Percentiles rank a stretch among this genome's conserved stretches.
These are phyloP conservation scores for Eutypa lata DNA, from an alignment of 2,329 filamentous ascomycete species.

Conservation along the genomic window DNA sequence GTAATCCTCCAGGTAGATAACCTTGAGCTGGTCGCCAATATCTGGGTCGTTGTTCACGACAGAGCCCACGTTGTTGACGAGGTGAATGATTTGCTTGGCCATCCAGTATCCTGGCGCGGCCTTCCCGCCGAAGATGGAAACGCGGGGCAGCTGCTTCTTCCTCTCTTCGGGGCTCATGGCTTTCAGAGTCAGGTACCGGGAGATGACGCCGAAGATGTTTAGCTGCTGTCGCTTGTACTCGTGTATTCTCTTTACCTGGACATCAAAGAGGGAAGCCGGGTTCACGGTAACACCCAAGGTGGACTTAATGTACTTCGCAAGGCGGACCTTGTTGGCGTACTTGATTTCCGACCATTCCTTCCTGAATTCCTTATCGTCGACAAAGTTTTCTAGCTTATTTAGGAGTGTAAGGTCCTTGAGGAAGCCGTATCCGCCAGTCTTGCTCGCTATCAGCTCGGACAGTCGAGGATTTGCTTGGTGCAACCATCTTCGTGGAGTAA, in stretches of 20 bases:
- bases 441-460: conserved; percentile 87
- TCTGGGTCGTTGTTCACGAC: conserved; percentile 92
- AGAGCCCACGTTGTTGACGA: conserved; percentile 86
- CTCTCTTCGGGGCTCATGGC: conserved; percentile 76
- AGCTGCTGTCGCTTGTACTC: conserved; percentile 99
- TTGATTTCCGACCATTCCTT: conserved; percentile 97
- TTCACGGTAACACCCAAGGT: conserved; percentile 80
- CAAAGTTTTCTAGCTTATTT: conserved; percentile 78
- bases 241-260: conserved; percentile 98
- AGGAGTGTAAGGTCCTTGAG: conserved; percentile 86
- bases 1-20: conserved; percentile 96
- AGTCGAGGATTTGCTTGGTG: conserved; percentile 95
- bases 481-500: conserved; percentile 92
- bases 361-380: conserved; percentile 85
- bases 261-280: conserved; percentile 85
- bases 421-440: conserved; percentile 79
- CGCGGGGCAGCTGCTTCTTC: conserved; percentile 82
- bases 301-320: conserved; percentile 87
- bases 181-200: conserved; percentile 89
- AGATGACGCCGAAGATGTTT: conserved; percentile 97
- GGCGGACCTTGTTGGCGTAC: conserved; percentile 87
- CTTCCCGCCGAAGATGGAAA: conserved; percentile 97
- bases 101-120: conserved; percentile 99
- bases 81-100: conserved; percentile 97
- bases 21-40: conserved; percentile 91